Evolutionary conservation across 352 stramenopile genomes (phyloP), one percentile per base, ranked within the genome.

Genomic region (Globisporangium abappressorium): DNA sequence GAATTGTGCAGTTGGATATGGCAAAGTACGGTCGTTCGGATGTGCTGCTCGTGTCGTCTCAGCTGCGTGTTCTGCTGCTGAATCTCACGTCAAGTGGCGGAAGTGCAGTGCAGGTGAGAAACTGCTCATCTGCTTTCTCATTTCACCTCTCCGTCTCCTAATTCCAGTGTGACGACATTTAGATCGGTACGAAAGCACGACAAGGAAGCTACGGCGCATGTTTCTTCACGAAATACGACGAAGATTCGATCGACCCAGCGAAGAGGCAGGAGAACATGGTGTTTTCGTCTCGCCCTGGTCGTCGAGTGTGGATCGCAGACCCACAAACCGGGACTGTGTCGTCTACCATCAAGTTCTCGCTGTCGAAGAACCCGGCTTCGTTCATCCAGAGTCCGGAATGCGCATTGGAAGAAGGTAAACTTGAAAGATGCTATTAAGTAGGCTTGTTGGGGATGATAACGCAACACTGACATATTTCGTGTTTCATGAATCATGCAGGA

Each of bases 161-260:
- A 58, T 34, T 11, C 15, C 3, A 38, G 49, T 26, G 7, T 38
- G 46, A 1, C 22, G 34, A 54, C 18, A 7, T 36, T 14, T 71
- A 93, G 75, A 93, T 96, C 49, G 88, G 88, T 1, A 92, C 85
- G 28, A 96, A 96, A 68, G 73, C 87, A 11, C 79, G 88, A 0
- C 87, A 96, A 72, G 88, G 88, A 60, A 90, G 79, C 47, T 96
- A 87, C 54, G 88, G 88, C 51, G 88, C 84, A 24, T 96, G 88
- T 57, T 94, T 96, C 62, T 92, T 92, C 58, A 87, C 81, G 0
- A 87, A 74, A 60, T 64, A 80, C 14, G 84, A 89, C 56, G 66
- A 79, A 5, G 79, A 89, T 51, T 72, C 81, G 18, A 89, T 89
- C 54, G 81, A 91, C 54, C 79, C 80, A 11, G 71, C 80, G 26